These are phyloP conservation scores for Prunus mume DNA, from an alignment of 306 rosid species.

Conservation along the genomic window DNA sequence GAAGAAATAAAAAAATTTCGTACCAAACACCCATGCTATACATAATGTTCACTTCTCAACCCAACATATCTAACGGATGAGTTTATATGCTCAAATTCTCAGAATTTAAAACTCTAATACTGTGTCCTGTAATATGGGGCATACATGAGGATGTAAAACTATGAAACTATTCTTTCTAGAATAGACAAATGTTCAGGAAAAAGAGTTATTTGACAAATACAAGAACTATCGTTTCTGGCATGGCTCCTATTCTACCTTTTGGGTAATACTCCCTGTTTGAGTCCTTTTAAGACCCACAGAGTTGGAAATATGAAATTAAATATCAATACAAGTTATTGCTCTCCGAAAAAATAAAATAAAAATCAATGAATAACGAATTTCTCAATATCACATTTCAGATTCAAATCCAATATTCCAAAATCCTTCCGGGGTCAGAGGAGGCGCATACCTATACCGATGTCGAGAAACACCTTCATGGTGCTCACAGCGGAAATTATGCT, in stretches of 20 bases:
- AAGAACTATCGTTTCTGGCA: background rate
- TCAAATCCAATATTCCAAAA: slow-evolving; percentile 99
- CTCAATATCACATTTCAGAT: slow-evolving; percentile 58
- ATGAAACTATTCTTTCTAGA: background rate
- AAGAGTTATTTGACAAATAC: background rate
- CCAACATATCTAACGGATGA: background rate
- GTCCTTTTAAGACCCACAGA: slow-evolving; percentile 12
- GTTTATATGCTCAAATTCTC: background rate
- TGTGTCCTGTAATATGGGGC: background rate
- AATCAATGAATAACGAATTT: background rate
- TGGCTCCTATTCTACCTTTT: background rate
- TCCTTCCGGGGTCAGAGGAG: slow-evolving; percentile 97
- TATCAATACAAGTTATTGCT: background rate
- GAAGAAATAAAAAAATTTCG: background rate
- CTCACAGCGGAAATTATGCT: slow-evolving; percentile 66
- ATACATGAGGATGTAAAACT: background rate
- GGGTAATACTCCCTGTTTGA: background rate
- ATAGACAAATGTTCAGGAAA: background rate
- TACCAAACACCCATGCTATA: background rate
- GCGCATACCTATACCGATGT: slow-evolving; percentile 86
- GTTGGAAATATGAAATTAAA: slow-evolving; percentile 2
- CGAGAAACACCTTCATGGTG: slow-evolving; percentile 97
- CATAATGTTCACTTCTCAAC: background rate
- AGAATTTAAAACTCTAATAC: background rate
- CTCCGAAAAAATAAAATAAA: background rate